Conservation (phyloP, 1,284 basidiomycete species). For the Naganishia sp. region DNA sequence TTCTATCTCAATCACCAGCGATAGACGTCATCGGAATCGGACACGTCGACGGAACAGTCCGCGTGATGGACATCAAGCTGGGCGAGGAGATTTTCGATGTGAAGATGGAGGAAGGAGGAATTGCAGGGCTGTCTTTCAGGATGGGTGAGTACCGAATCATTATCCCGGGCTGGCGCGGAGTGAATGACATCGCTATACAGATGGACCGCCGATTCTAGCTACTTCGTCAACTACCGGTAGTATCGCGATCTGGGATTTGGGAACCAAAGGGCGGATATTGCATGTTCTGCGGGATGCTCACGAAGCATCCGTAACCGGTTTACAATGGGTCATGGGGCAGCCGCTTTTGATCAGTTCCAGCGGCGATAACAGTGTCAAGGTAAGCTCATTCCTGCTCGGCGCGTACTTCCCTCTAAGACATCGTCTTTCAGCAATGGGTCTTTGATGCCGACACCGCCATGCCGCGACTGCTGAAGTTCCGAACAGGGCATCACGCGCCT, state of each 20-base stretch:
- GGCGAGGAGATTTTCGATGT: constrained; percentile 86
- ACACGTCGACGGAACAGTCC: constrained; percentile 81
- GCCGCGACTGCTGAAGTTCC: constrained; percentile 84
- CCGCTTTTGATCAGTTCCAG: constrained; percentile 83
- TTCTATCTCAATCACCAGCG: constrained; percentile 86
- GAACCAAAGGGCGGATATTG: constrained; percentile 73
- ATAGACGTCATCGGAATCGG: constrained; percentile 93
- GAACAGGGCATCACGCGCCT: constrained; percentile 88
- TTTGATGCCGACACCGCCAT: constrained; percentile 86
- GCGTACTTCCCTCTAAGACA: too few species aligned
- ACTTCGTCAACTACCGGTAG: constrained; percentile 83
- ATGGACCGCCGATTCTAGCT: constrained; percentile 82
- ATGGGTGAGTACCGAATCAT: constrained; percentile 63
- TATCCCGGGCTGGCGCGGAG: not conserved
- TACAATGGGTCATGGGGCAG: constrained; percentile 89
- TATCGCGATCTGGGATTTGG: constrained; percentile 87
- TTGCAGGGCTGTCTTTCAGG: constrained; percentile 78
- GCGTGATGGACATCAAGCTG: constrained; percentile 83
- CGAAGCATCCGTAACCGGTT: constrained; percentile 72
- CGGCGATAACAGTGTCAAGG: constrained; percentile 91
- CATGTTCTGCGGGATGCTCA: constrained; percentile 85
- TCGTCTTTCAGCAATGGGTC: constrained; percentile 81
- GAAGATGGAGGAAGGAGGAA: constrained; percentile 76
- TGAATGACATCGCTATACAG: constrained; percentile 52
- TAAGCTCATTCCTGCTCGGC: constrained; percentile 47